Base-by-base conservation (phyloP, 2,329 filamentous ascomycete species). In the Allantophomopsis cytisporea region DNA sequence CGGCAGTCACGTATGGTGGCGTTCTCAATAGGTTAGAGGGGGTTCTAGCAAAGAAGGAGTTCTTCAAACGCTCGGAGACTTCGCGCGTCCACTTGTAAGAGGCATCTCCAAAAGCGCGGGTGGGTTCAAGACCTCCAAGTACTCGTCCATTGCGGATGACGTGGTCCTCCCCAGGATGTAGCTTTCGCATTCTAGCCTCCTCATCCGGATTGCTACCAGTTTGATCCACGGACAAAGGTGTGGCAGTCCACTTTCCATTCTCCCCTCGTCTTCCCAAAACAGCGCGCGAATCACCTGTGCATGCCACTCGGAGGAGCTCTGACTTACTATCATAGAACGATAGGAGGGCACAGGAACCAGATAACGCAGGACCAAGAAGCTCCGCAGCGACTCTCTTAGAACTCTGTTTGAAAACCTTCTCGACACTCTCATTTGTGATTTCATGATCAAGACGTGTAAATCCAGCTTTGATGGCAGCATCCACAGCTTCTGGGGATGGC, bases 71-170 rank as follows among this genome's bases (percentile, higher is more conserved):
- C 39, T 84, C 76, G 43, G 91, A 85, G 1, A 87, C 81, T 44
- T 94, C 86, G 38, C 75, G 73, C 43, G 75, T 83, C 91, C 91
- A 98, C 61, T 98, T 98, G 67, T 98, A 98, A 51, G 82, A 80
- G 7, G 91, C 89, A 60, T 98, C 91, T 30, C 91, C 93, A 59
- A 98, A 98, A 0, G 93, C 89, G 46, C 91, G 80, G 14, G 82
- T 89, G 3, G 91, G 91, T 59, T 98, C 91, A 11, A 98, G 68
- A 14, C 88, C 84, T 35, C 91, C 91, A 1, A 98, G 71, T 13
- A 98, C 85, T 44, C 91, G 82, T 5, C 91, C 91, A 50, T 94
- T 91, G 34, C 79, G 72, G 32, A 94, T 78, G 7, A 95, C 91
- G 50, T 88, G 71, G 12, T 84, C 80, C 61, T 98, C 91, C 20